These are phyloP conservation scores for Panaeolus cyanescens DNA, from an alignment of 768 basidiomycete species.

Conservation along the genomic window DNA sequence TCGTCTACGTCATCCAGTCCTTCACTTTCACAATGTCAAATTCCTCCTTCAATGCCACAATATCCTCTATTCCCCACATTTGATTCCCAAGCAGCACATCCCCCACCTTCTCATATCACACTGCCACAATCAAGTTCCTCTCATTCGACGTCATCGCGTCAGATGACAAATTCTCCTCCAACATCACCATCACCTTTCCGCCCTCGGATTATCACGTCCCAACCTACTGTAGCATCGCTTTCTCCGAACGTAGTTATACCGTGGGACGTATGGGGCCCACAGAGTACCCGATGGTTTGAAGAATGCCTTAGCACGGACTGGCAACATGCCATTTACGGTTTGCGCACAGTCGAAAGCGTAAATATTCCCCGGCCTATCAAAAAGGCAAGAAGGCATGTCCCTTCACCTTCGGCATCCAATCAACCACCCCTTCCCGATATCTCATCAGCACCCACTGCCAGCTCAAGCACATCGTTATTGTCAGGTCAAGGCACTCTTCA, in stretches of 20 bases:
- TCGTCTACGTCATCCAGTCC: not conserved
- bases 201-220: slow-evolving; percentile 1
- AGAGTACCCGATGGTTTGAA: slow-evolving; percentile 55
- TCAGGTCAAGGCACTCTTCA: not conserved
- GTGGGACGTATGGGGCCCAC: slow-evolving; percentile 55
- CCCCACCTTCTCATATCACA: not conserved
- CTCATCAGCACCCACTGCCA: not conserved
- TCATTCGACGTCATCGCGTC: not conserved
- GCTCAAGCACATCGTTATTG: not conserved
- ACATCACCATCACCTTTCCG: not conserved
- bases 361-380: slow-evolving; percentile 9
- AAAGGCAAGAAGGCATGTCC: slow-evolving; percentile 5
- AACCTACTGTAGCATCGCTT: slow-evolving; percentile 8
- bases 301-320: slow-evolving; percentile 52
- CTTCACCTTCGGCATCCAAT: not conserved
- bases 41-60: slow-evolving; percentile 1
- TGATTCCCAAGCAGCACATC: slow-evolving; percentile 13
- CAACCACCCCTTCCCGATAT: not conserved
- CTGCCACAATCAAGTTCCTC: not conserved
- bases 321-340: slow-evolving; percentile 56
- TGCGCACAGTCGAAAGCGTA: slow-evolving; percentile 50
- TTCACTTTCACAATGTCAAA: not conserved
- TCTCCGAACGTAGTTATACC: slow-evolving; percentile 27
- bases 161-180: not conserved
- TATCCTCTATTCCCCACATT: slow-evolving; percentile 30